Evolutionary conservation across 495 filamentous ascomycete genomes (phyloP).

Genomic region (Tuber indicum): DNA sequence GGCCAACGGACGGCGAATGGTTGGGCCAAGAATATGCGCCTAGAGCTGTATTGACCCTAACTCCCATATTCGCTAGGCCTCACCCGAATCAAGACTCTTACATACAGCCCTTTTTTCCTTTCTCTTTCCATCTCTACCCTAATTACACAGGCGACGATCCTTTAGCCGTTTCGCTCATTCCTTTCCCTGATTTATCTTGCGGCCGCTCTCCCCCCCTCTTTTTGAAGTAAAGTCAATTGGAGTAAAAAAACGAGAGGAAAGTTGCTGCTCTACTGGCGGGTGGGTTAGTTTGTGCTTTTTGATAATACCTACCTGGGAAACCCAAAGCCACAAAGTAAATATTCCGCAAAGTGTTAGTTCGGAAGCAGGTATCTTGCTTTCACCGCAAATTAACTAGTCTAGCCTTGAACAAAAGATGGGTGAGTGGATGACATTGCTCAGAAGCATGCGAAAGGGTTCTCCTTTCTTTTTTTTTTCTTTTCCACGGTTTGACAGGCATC

Average conservation of each 20-base stretch:
- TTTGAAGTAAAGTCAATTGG: not conserved
- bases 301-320: not conserved
- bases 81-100: slow-evolving; percentile 32
- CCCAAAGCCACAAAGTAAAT: not conserved
- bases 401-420: not conserved
- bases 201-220: not conserved
- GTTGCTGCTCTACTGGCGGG: not conserved
- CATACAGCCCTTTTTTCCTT: slow-evolving; percentile 8
- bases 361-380: not conserved
- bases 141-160: not conserved
- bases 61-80: slow-evolving; percentile 16
- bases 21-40: slow-evolving; percentile 31
- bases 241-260: not conserved
- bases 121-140: not conserved
- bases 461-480: not conserved
- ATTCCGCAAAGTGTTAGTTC: not conserved
- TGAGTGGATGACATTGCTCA: not conserved
- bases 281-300: not conserved
- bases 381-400: not conserved
- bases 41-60: slow-evolving; percentile 14
- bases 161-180: slow-evolving; percentile 1
- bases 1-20: slow-evolving; percentile 21
- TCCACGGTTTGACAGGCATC: not conserved
- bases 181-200: not conserved
- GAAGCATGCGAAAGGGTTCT: not conserved